phyloP scores from a whole-genome alignment of 768 basidiomycete genomes.

The Daedaleopsis sinensis region DNA sequence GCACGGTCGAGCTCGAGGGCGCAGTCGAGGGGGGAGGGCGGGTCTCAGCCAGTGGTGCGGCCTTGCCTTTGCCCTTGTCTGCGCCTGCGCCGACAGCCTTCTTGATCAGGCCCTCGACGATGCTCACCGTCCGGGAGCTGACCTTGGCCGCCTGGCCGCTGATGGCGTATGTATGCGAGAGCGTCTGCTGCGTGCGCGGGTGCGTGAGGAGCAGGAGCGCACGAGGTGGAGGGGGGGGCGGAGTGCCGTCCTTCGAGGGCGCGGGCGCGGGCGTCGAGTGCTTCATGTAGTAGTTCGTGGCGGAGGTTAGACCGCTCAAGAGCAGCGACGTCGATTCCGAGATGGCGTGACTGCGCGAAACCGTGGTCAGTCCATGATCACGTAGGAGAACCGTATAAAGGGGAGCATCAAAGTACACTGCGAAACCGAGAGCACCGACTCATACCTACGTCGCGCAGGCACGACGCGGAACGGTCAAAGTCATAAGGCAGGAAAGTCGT shows the following conservation, averaged over 20 bases:
- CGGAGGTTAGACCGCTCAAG: conserved; percentile 60
- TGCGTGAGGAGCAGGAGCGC: conserved; percentile 44
- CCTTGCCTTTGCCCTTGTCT: conserved; percentile 4
- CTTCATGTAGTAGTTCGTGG: conserved; percentile 62
- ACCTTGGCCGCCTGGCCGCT: conserved; percentile 69
- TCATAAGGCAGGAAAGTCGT: no score
- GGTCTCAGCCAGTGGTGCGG: background rate
- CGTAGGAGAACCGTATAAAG: no score
- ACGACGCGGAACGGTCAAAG: no score
- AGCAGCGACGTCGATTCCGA: conserved; percentile 66
- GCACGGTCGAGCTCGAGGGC: background rate
- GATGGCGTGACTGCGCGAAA: conserved; percentile 58
- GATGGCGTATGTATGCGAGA: conserved; percentile 63
- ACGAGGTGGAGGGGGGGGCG: conserved; percentile 33
- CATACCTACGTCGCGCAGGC: no score
- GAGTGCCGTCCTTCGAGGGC: conserved; percentile 21
- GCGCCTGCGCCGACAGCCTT: conserved; percentile 51
- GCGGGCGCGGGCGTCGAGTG: conserved; percentile 53
- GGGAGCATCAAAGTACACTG: no score
- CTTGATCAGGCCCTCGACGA: conserved; percentile 64
- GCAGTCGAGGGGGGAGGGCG: background rate
- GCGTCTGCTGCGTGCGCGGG: conserved; percentile 56
- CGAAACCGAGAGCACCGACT: no score
- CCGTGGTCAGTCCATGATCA: no score
- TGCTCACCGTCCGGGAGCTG: conserved; percentile 59